These are phyloP conservation scores for Brassica incana DNA, from an alignment of 345 rosid genomes.

Conservation along the genomic window DNA sequence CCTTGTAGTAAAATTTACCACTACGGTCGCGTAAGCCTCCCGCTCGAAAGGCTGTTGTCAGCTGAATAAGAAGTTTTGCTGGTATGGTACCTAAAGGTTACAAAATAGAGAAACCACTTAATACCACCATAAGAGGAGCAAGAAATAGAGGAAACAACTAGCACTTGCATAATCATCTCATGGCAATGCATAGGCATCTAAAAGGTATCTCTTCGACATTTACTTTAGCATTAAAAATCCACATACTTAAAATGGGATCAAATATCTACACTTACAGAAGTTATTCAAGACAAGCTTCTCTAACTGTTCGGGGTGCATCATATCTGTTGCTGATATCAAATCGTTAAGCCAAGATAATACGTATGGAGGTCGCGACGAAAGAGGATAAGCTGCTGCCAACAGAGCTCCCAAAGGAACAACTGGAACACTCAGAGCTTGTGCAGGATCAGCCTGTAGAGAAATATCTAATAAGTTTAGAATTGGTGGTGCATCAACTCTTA, in stretches of 20 bases:
- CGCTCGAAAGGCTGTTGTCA: slow-evolving; percentile 81
- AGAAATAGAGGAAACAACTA: not conserved
- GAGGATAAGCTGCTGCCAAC: slow-evolving; percentile 85
- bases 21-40: slow-evolving; percentile 81
- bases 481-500: slow-evolving; percentile 1
- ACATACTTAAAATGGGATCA: slow-evolving; percentile 18
- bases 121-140: not conserved
- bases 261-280: slow-evolving; percentile 64
- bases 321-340: slow-evolving; percentile 84
- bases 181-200: slow-evolving; percentile 11
- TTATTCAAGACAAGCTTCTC: slow-evolving; percentile 88
- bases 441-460: slow-evolving; percentile 87
- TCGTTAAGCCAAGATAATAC: slow-evolving; percentile 82
- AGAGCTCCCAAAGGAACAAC: slow-evolving; percentile 90
- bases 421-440: slow-evolving; percentile 90
- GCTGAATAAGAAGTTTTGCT: slow-evolving; percentile 85
- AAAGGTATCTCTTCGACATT: not conserved
- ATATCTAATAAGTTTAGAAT: slow-evolving; percentile 19
- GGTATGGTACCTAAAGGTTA: slow-evolving; percentile 78
- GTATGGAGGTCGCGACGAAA: slow-evolving; percentile 77
- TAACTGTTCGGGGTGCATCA: slow-evolving; percentile 96
- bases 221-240: not conserved
- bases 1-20: slow-evolving; percentile 76
- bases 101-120: slow-evolving; percentile 22
- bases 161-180: slow-evolving; percentile 7